phyloP scores from a whole-genome alignment of 805 yeast species.

The Maudiozyma turicensis region DNA sequence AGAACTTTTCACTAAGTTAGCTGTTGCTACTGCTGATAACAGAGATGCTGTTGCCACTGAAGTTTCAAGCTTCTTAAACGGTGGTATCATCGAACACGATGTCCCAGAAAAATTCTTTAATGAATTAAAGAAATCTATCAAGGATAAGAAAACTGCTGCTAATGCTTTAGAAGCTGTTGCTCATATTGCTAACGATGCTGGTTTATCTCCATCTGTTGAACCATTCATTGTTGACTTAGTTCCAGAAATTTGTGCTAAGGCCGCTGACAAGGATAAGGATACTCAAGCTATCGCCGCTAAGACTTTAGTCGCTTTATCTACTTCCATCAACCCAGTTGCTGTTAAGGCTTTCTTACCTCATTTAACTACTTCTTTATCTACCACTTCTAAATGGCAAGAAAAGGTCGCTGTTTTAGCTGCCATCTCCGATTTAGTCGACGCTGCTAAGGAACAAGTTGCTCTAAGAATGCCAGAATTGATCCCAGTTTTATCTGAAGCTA shows the following conservation, averaged over 20 bases:
- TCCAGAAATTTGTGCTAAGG: constrained; percentile 57
- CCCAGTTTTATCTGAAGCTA: constrained; percentile 96
- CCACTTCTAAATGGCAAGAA: constrained; percentile 95
- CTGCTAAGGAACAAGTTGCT: constrained; percentile 93
- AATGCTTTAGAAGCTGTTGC: constrained; percentile 77
- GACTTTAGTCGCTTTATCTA: constrained; percentile 70
- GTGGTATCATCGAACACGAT: constrained; percentile 96
- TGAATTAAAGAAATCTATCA: constrained; percentile 64
- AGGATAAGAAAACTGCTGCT: constrained; percentile 70
- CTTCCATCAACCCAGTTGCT: constrained; percentile 83
- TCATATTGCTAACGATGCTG: constrained; percentile 75
- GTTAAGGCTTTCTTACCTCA: constrained; percentile 84
- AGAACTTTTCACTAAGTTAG: constrained; percentile 86
- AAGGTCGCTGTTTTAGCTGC: constrained; percentile 85
- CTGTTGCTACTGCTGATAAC: constrained; percentile 79
- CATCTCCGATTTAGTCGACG: constrained; percentile 78
- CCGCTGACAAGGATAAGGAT: constrained; percentile 86
- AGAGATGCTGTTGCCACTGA: constrained; percentile 79
- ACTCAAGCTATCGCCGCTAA: constrained; percentile 62
- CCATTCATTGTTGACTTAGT: constrained; percentile 82
- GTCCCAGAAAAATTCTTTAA: constrained; percentile 83
- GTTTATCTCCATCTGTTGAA: constrained; percentile 86
- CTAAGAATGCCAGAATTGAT: constrained; percentile 99
- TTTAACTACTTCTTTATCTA: constrained; percentile 55
- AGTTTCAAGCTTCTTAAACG: constrained; percentile 88